Evolutionary conservation across 768 basidiomycete species (phyloP).

Genomic region (Panaeolus cyanescens): DNA sequence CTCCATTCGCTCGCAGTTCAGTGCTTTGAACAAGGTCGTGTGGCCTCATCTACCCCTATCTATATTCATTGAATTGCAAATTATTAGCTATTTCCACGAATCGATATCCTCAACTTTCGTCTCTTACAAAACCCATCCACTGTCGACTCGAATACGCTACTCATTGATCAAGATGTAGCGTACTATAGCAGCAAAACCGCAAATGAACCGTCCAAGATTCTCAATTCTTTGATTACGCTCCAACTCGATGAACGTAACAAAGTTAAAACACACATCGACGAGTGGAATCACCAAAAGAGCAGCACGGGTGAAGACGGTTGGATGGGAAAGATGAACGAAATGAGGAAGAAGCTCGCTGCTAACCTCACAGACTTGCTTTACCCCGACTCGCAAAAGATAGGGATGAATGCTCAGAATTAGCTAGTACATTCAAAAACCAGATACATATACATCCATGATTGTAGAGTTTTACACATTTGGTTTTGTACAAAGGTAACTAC

Average conservation of each 20-base stretch:
- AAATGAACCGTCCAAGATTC: slow-evolving; percentile 42
- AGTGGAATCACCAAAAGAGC: slow-evolving; percentile 45
- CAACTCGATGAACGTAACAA: slow-evolving; percentile 37
- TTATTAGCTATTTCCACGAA: slow-evolving; percentile 41
- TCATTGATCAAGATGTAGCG: slow-evolving; percentile 49
- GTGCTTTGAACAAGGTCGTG: slow-evolving; percentile 42
- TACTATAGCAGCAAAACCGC: slow-evolving; percentile 41
- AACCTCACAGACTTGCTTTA: slow-evolving; percentile 34
- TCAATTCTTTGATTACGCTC: slow-evolving; percentile 45
- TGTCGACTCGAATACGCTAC: slow-evolving; percentile 35
- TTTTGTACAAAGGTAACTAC: too few species aligned
- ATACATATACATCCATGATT: too few species aligned
- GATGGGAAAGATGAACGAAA: slow-evolving; percentile 44
- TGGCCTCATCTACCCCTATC: background rate
- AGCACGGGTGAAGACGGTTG: slow-evolving; percentile 41
- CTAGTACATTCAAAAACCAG: background rate
- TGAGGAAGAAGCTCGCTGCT: slow-evolving; percentile 44
- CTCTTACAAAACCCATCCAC: slow-evolving; percentile 40
- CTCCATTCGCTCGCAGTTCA: slow-evolving; percentile 44
- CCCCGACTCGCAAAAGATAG: background rate
- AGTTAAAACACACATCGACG: slow-evolving; percentile 40
- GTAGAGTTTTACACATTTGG: too few species aligned
- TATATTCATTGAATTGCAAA: background rate
- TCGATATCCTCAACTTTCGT: slow-evolving; percentile 43
- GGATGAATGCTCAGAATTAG: background rate